These are phyloP conservation scores for Mortierella sp. DNA, from an alignment of 371 early-diverging fungal species.

Conservation along the genomic window DNA sequence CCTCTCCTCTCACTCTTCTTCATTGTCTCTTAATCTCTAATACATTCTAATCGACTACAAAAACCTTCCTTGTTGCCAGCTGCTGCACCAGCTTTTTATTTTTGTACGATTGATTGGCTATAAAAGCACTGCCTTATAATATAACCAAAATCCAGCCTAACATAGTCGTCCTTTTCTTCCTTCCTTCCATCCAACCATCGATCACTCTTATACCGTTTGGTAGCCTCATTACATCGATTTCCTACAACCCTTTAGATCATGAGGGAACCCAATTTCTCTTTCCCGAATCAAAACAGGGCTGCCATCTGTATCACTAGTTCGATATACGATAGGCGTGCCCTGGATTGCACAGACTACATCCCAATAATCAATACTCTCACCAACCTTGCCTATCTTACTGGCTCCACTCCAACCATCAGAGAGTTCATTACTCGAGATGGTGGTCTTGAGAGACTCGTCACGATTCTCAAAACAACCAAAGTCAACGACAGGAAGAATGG, in stretches of 20 bases:
- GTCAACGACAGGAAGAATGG: constrained; percentile 74
- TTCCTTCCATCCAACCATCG: neutral
- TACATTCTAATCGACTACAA: neutral
- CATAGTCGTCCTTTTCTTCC: neutral
- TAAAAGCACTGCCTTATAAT: no score
- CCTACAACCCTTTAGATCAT: constrained; percentile 58
- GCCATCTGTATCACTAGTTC: constrained; percentile 84
- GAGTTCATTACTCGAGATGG: constrained; percentile 88
- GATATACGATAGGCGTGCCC: constrained; percentile 90
- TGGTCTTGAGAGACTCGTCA: constrained; percentile 87
- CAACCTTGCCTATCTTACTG: constrained; percentile 87
- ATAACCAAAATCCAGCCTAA: neutral
- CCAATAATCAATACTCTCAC: constrained; percentile 90
- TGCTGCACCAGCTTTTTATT: neutral
- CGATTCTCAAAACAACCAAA: constrained; percentile 77
- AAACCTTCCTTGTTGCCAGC: neutral
- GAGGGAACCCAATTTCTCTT: constrained; percentile 87
- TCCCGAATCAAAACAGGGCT: constrained; percentile 81
- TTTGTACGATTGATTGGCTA: constrained; percentile 5
- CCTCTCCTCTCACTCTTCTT: neutral
- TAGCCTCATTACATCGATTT: neutral
- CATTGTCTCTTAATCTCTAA: neutral
- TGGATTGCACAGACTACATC: constrained; percentile 89
- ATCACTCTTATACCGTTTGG: neutral
- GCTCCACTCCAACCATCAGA: constrained; percentile 85